Base-by-base conservation (phyloP, 352 stramenopile species). In the Pythium brachiatum region DNA sequence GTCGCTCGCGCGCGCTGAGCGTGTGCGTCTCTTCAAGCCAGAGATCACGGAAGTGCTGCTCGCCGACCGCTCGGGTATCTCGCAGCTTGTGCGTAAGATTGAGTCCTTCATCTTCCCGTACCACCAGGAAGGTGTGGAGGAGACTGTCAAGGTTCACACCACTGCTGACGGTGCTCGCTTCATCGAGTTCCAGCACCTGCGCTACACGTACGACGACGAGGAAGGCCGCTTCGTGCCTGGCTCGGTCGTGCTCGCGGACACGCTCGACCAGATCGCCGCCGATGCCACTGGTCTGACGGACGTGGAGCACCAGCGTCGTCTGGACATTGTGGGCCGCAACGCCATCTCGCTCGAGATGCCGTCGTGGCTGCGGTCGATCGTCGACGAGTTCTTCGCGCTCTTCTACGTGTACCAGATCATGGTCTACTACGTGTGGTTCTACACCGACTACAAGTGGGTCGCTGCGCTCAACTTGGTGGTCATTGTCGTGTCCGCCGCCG, bases 391-490 rank as follows among this genome's bases (percentile, higher is more conserved):
- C 55, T 70, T 72, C 44, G 52, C 64, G 16, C 53, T 73, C 7
- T 73, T 73, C 29, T 72, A 76, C 64, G 55, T 76, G 13, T 76
- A 76, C 64, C 69, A 70, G 64, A 38, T 70, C 20, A 70, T 70
- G 64, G 60, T 63, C 31, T 70, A 70, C 38, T 70, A 66, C 44
- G 57, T 68, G 48, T 76, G 69, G 69, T 73, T 66, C 62, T 76
- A 70, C 57, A 70, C 60, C 20, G 61, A 73, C 38, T 76, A 76
- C 57, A 57, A 53, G 51, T 65, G 48, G 46, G 58, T 76, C 4
- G 64, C 57, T 13, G 39, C 39, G 25, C 53, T 76, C 48, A 73
- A 67, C 50, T 64, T 66, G 41, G 46, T 65, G 0, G 69, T 76
- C n/a, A 73, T 73, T 32, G n/a, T 67, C 31, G 41, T 65, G 25